These are phyloP conservation scores for Massarina eburnea DNA, from an alignment of 2,329 filamentous ascomycete genomes.

Conservation along the genomic window DNA sequence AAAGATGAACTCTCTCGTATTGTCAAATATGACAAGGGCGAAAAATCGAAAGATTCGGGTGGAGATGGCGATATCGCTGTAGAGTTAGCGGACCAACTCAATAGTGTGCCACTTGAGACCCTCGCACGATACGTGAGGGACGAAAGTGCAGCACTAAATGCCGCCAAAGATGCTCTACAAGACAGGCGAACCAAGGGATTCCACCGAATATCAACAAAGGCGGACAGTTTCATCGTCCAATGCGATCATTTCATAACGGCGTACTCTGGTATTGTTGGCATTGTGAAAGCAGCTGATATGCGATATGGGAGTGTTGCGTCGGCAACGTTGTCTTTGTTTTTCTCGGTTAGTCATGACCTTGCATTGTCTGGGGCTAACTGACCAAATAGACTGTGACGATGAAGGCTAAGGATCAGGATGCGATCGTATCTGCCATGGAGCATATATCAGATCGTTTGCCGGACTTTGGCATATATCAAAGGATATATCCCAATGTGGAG, in stretches of 20 bases:
- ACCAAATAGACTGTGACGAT: slow-evolving; percentile 5
- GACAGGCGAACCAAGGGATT: not conserved
- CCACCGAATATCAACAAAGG: not conserved
- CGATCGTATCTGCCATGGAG: slow-evolving; percentile 5
- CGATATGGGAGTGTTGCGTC: slow-evolving; percentile 5
- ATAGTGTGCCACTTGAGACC: too few relatives aligned
- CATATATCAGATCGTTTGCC: slow-evolving; percentile 11
- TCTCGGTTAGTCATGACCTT: slow-evolving; percentile 1
- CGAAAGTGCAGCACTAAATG: not conserved
- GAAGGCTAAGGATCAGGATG: slow-evolving; percentile 9
- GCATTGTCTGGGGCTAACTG: not conserved
- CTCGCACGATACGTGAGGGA: not conserved
- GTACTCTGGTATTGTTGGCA: slow-evolving; percentile 6
- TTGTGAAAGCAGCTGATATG: not conserved
- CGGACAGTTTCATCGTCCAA: not conserved
- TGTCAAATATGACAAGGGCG: too few relatives aligned
- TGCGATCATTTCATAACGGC: slow-evolving; percentile 4
- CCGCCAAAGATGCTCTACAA: not conserved
- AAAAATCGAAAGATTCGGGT: too few relatives aligned
- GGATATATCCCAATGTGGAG: slow-evolving; percentile 8
- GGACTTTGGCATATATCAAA: slow-evolving; percentile 4
- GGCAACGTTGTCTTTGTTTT: slow-evolving; percentile 4
- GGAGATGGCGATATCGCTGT: too few relatives aligned
- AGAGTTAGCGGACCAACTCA: not conserved
- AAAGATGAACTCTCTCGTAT: too few relatives aligned